Evolutionary conservation across 2,329 filamentous ascomycete species (phyloP).

Genomic region (Ophiocordyceps sinensis): DNA sequence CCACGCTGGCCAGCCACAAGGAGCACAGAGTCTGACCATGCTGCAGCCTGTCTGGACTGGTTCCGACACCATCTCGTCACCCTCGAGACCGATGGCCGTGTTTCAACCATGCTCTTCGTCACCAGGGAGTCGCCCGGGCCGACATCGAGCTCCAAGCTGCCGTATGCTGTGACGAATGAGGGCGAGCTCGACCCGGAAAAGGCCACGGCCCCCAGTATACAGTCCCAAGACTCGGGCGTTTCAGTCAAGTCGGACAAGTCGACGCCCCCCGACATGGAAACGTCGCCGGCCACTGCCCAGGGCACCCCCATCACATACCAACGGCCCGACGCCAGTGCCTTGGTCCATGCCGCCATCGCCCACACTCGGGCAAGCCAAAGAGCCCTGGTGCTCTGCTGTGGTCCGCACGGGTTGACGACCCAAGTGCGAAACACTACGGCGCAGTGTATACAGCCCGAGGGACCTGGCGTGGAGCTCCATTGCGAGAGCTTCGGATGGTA

Average conservation of each 20-base stretch:
- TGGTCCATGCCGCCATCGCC: slow-evolving; percentile 19
- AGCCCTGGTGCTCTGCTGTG: slow-evolving; percentile 30
- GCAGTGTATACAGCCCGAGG: slow-evolving; percentile 21
- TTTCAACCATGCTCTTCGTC: slow-evolving; percentile 19
- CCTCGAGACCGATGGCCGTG: slow-evolving; percentile 14
- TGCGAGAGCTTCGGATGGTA: slow-evolving; percentile 33
- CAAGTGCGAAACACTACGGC: slow-evolving; percentile 26
- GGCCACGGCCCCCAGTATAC: background rate
- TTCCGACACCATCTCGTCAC: slow-evolving; percentile 20
- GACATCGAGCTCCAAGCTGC: background rate
- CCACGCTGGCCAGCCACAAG: background rate
- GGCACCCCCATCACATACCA: slow-evolving; percentile 14
- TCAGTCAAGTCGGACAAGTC: slow-evolving; percentile 7
- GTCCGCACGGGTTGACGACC: slow-evolving; percentile 26
- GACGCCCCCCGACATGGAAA: slow-evolving; percentile 6
- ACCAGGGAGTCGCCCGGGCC: slow-evolving; percentile 11
- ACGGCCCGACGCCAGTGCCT: slow-evolving; percentile 20
- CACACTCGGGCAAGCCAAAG: slow-evolving; percentile 14
- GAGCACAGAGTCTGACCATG: background rate
- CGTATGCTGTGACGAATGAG: background rate
- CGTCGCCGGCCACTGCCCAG: slow-evolving; percentile 1
- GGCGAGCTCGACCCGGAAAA: slow-evolving; percentile 4
- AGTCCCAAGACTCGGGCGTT: background rate
- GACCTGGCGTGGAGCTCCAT: slow-evolving; percentile 31
- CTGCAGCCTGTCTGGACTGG: slow-evolving; percentile 21